A percentile compares a stretch with the other conserved stretches of the same genome.
These are phyloP conservation scores for Suhomyces terraborum DNA, from an alignment of 1,139 yeast genomes.

Conservation along the genomic window DNA sequence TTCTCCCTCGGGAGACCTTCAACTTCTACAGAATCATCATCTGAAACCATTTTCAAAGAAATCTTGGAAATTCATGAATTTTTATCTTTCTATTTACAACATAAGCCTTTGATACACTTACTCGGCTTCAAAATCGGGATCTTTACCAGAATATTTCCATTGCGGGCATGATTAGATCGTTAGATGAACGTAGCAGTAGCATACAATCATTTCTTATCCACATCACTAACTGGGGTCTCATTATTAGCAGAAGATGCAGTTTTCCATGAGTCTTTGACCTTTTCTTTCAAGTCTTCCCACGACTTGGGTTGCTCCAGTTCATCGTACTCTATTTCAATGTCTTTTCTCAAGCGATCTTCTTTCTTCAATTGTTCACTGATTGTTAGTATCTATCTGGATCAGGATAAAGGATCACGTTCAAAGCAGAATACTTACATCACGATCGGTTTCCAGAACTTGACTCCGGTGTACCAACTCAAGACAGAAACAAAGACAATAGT, in stretches of 20 bases:
- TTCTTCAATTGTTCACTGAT: slow-evolving; percentile 63
- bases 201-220: neutral
- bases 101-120: too few relatives aligned
- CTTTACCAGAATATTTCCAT: too few relatives aligned
- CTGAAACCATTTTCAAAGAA: too few relatives aligned
- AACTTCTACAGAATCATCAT: too few relatives aligned
- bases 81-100: too few relatives aligned
- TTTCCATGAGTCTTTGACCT: slow-evolving; percentile 21
- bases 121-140: too few relatives aligned
- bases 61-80: too few relatives aligned
- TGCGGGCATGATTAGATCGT: too few relatives aligned
- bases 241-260: slow-evolving; percentile 5
- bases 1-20: too few relatives aligned
- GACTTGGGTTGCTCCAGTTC: slow-evolving; percentile 39
- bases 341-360: slow-evolving; percentile 66
- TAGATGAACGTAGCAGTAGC: too few relatives aligned
- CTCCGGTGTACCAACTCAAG: slow-evolving; percentile 53
- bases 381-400: slow-evolving; percentile 20
- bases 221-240: neutral
- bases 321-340: slow-evolving; percentile 53
- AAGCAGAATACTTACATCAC: slow-evolving; percentile 52
- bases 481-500: slow-evolving; percentile 36
- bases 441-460: slow-evolving; percentile 73
- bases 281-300: slow-evolving; percentile 41
- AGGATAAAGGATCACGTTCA: neutral